Conservation (phyloP, 2,329 filamentous ascomycete genomes). For the Colletotrichum karsti region DNA sequence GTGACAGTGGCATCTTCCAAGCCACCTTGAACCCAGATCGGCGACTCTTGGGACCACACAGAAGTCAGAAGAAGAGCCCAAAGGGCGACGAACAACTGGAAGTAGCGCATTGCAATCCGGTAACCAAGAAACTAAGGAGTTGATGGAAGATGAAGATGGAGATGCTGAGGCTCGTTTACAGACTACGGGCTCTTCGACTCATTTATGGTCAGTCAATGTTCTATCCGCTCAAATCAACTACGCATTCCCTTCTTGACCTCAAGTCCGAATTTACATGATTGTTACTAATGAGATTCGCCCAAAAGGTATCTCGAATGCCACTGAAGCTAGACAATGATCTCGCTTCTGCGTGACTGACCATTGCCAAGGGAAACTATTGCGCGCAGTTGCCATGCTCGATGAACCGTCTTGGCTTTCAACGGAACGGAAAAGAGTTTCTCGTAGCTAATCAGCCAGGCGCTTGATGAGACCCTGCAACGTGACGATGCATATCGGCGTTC, state of each 20-base stretch:
- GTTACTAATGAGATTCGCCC: not conserved
- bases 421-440: not conserved
- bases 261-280: not conserved
- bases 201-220: not conserved
- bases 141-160: not conserved
- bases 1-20: constrained; percentile 41
- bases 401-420: not conserved
- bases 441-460: not conserved
- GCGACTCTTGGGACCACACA: constrained; percentile 36
- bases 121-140: not conserved
- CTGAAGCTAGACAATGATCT: not conserved
- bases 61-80: constrained; percentile 8
- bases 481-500: not conserved
- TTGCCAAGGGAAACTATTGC: not conserved
- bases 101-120: not conserved
- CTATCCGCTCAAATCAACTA: not conserved
- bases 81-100: not conserved
- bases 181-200: not conserved
- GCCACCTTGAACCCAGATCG: constrained; percentile 42
- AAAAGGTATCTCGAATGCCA: not conserved
- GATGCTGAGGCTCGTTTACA: not conserved
- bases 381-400: not conserved
- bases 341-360: not conserved
- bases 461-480: constrained; percentile 6
- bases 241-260: not conserved